A percentile compares a stretch with the other conserved stretches of the same genome.
Conservation (phyloP, 2,329 filamentous ascomycete genomes). For the Aureobasidium sp. region DNA sequence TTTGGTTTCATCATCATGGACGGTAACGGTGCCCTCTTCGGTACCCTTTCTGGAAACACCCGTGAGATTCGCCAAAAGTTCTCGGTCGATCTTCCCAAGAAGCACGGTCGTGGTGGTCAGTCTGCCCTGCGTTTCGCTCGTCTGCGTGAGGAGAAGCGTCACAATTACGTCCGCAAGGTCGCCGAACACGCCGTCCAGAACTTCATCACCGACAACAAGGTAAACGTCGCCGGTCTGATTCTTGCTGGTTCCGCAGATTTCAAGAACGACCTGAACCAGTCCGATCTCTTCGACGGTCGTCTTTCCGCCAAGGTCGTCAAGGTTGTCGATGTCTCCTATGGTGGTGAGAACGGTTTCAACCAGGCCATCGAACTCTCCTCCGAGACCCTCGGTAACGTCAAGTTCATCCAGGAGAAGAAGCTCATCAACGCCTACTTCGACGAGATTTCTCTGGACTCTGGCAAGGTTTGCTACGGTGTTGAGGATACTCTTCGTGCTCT, state of each 20-base stretch:
- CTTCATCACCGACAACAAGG: constrained; percentile 97
- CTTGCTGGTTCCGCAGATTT: constrained; percentile 97
- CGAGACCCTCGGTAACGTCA: constrained; percentile 96
- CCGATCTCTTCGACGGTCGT: constrained; percentile 92
- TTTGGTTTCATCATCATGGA: constrained; percentile 99
- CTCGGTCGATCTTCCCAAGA: constrained; percentile 97
- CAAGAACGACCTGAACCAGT: constrained; percentile 98
- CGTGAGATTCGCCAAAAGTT: constrained; percentile 97
- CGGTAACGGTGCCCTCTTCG: constrained; percentile 94
- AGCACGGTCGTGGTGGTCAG: constrained; percentile 99
- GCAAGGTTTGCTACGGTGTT: constrained; percentile 94
- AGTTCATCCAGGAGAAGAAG: constrained; percentile 99
- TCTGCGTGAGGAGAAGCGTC: constrained; percentile 98
- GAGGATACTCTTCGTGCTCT: constrained; percentile 96
- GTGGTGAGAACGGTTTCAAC: constrained; percentile 99
- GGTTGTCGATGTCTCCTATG: constrained; percentile 97
- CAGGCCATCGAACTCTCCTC: constrained; percentile 93
- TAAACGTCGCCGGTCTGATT: constrained; percentile 92
- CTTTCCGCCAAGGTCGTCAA: constrained; percentile 96
- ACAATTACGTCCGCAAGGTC: constrained; percentile 99
- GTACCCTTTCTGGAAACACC: constrained; percentile 93
- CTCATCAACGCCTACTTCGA: constrained; percentile 98
- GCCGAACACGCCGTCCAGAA: constrained; percentile 97
- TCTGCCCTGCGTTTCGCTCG: constrained; percentile 98
- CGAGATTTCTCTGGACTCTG: constrained; percentile 95